Evolutionary conservation across 192 early-diverging fungal species (phyloP).

Genomic region (Rhizoclosmatium globosum): DNA sequence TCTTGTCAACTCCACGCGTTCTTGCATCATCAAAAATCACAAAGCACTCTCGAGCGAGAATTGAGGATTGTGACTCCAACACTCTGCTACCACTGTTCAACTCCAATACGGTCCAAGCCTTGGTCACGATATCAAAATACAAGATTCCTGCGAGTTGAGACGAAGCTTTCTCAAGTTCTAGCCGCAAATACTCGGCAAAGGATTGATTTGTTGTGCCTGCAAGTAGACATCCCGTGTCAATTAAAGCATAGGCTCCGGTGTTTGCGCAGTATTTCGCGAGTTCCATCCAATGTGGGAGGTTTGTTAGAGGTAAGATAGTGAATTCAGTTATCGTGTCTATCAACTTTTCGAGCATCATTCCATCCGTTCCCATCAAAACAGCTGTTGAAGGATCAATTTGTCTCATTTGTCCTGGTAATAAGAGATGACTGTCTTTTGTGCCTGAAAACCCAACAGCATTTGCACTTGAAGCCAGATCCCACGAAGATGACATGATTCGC

Average conservation of each 20-base stretch:
- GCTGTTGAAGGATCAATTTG: neutral
- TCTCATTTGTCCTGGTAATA: constrained; percentile 15
- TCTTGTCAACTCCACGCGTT: constrained; percentile 20
- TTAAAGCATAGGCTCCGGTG: neutral
- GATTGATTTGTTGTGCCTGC: constrained; percentile 15
- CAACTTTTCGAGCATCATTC: constrained; percentile 15
- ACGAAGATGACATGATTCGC: constrained; percentile 4
- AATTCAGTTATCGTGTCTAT: neutral
- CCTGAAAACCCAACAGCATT: constrained; percentile 27
- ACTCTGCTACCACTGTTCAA: neutral
- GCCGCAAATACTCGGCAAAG: neutral
- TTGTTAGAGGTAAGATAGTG: neutral
- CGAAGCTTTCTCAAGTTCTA: neutral
- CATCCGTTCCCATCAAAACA: constrained; percentile 5
- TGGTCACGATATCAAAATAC: constrained; percentile 1
- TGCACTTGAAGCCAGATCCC: constrained; percentile 13
- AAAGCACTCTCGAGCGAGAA: constrained; percentile 11
- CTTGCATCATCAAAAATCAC: constrained; percentile 28
- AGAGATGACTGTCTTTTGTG: constrained; percentile 10
- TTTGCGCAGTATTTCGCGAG: neutral
- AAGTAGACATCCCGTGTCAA: constrained; percentile 28
- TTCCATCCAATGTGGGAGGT: neutral
- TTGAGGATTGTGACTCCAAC: neutral
- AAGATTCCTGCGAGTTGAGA: neutral
- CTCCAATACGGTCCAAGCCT: neutral